Evolutionary conservation across 305 asterid species (phyloP).

Genomic region (Rubia peregrina): DNA sequence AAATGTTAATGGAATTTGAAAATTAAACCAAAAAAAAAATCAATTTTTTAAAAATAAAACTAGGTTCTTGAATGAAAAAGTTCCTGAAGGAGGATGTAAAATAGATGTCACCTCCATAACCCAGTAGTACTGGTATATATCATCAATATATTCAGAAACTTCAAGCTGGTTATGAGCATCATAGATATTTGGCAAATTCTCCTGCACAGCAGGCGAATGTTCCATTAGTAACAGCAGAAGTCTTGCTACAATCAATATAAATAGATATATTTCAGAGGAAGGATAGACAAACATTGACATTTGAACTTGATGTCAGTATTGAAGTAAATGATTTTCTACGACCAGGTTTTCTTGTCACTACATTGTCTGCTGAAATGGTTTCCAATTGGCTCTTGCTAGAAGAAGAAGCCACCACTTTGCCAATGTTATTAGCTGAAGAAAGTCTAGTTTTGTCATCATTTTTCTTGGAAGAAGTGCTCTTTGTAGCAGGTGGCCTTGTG

Average conservation of each 20-base stretch:
- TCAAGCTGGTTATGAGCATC: constrained; percentile 81
- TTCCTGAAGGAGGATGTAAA: constrained; percentile 2
- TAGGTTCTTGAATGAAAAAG: not conserved
- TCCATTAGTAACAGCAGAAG: constrained; percentile 39
- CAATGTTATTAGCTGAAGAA: constrained; percentile 32
- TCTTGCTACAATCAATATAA: constrained; percentile 2
- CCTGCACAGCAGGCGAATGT: constrained; percentile 30
- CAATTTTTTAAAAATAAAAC: not conserved
- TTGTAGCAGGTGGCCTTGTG: constrained; percentile 34
- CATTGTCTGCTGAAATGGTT: constrained; percentile 15
- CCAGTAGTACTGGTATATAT: constrained; percentile 89
- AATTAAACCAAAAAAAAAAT: not conserved
- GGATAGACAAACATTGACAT: constrained; percentile 37
- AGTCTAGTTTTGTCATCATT: constrained; percentile 28
- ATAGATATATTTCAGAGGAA: constrained; percentile 5
- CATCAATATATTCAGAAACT: constrained; percentile 82
- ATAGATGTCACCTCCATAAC: constrained; percentile 69
- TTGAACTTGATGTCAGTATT: constrained; percentile 55
- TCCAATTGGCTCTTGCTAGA: constrained; percentile 22
- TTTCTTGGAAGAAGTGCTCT: constrained; percentile 43
- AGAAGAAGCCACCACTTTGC: constrained; percentile 35
- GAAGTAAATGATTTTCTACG: constrained; percentile 74
- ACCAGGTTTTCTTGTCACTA: constrained; percentile 43
- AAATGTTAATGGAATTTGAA: not conserved
- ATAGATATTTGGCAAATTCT: constrained; percentile 58